Conservation (phyloP, 139 green algal genomes). For the Nannochloris sp. region DNA sequence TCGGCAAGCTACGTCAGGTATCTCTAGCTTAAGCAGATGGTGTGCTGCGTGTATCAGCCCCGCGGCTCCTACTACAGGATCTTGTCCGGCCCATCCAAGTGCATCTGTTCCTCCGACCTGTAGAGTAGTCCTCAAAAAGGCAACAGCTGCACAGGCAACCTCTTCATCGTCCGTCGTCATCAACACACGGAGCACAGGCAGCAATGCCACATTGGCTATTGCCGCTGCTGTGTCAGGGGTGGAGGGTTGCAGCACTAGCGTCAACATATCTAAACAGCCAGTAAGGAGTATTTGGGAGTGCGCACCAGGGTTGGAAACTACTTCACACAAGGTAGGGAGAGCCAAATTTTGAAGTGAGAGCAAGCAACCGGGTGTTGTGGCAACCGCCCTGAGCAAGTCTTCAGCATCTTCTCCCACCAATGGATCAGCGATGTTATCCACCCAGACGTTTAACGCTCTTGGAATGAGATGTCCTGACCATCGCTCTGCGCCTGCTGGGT, state of each 20-base stretch:
- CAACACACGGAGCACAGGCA: constrained; percentile 22
- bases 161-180: constrained; percentile 30
- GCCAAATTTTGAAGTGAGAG: constrained; percentile 27
- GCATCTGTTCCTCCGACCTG: constrained; percentile 25
- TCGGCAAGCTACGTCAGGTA: constrained; percentile 30
- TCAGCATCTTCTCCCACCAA: constrained; percentile 48
- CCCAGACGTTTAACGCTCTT: constrained; percentile 45
- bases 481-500: constrained; percentile 9
- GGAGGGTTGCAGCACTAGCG: constrained; percentile 31
- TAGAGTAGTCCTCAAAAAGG: constrained; percentile 14
- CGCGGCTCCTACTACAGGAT: constrained; percentile 10
- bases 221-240: constrained; percentile 16
- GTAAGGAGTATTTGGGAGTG: constrained; percentile 42
- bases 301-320: constrained; percentile 20
- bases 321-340: constrained; percentile 37
- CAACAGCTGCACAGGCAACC: constrained; percentile 31
- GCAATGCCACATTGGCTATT: constrained; percentile 26
- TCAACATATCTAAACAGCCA: constrained; percentile 53
- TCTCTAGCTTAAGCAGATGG: constrained; percentile 29
- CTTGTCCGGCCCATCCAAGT: constrained; percentile 23
- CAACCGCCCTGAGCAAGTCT: constrained; percentile 49
- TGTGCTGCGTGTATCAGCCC: constrained; percentile 25
- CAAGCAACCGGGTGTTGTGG: constrained; percentile 32
- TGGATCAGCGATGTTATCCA: constrained; percentile 50
- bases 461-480: constrained; percentile 37